These are phyloP conservation scores for Chenopodium berlandieri DNA, from an alignment of 148 eudicot species.

Conservation along the genomic window DNA sequence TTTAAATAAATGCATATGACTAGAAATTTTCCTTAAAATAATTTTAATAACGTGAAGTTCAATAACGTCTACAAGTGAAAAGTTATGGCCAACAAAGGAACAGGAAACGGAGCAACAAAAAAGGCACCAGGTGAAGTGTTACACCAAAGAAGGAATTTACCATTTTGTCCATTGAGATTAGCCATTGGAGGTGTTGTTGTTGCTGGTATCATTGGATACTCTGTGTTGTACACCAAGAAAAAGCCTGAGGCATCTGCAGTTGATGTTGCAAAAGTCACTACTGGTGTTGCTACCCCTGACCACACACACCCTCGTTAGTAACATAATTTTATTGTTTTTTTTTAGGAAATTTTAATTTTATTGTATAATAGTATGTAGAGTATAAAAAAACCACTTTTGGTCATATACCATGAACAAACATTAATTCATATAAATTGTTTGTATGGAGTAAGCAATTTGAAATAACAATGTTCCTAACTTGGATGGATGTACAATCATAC, in stretches of 20 bases:
- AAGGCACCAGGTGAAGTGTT: slow-evolving; percentile 41
- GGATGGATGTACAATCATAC: no score
- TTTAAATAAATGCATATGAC: no score
- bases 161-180: slow-evolving; percentile 33
- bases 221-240: slow-evolving; percentile 54
- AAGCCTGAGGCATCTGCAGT: slow-evolving; percentile 65
- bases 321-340: neutral
- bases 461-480: no score
- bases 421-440: neutral
- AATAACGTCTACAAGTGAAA: neutral
- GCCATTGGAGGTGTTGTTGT: slow-evolving; percentile 49
- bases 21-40: neutral
- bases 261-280: slow-evolving; percentile 57
- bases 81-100: slow-evolving; percentile 22
- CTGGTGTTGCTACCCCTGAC: slow-evolving; percentile 39
- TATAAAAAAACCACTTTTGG: no score
- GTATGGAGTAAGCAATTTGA: no score
- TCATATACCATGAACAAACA: neutral
- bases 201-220: slow-evolving; percentile 37
- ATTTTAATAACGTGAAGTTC: neutral
- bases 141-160: slow-evolving; percentile 46
- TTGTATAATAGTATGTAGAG: no score
- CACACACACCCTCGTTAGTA: slow-evolving; percentile 48
- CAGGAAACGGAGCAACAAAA: slow-evolving; percentile 16
- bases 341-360: no score